A percentile compares a stretch with the other conserved stretches of the same genome.
These are phyloP conservation scores for Puccinia brachypodii DNA, from an alignment of 1,284 basidiomycete species.

Conservation along the genomic window DNA sequence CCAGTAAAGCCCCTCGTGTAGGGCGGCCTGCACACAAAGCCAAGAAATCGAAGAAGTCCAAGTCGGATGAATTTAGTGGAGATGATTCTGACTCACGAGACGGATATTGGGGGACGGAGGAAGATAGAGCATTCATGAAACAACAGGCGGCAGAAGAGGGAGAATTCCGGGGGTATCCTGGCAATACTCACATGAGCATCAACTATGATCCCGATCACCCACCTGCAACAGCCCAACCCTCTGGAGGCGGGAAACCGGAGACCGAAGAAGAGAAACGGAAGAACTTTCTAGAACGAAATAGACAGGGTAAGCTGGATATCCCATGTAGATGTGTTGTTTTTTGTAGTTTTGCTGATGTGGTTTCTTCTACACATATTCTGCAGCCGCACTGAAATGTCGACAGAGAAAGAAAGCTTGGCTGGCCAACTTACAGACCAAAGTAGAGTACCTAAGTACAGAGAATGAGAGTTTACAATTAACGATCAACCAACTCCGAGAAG, in stretches of 20 bases:
- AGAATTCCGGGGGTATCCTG: not conserved
- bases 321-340: conserved; percentile 8
- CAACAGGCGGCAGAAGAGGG: conserved; percentile 5
- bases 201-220: conserved; percentile 15
- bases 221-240: not conserved
- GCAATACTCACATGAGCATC: not conserved
- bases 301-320: conserved; percentile 74
- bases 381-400: conserved; percentile 95
- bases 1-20: not conserved
- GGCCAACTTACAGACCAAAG: conserved; percentile 83
- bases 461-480: conserved; percentile 80
- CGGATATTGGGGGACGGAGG: conserved; percentile 22
- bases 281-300: conserved; percentile 90
- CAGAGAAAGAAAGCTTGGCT: conserved; percentile 99
- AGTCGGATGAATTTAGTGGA: conserved; percentile 10
- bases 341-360: not conserved
- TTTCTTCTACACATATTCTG: not conserved
- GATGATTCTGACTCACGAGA: conserved; percentile 34
- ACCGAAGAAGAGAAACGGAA: conserved; percentile 92
- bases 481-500: conserved; percentile 61
- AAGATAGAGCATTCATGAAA: conserved; percentile 17
- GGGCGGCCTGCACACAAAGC: not conserved
- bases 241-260: conserved; percentile 69
- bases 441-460: conserved; percentile 83
- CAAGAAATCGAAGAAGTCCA: conserved; percentile 35